A percentile compares a stretch with the other conserved stretches of the same genome.
Evolutionary conservation across 495 filamentous ascomycete genomes (phyloP).

Genomic region (Penicillium daleae): DNA sequence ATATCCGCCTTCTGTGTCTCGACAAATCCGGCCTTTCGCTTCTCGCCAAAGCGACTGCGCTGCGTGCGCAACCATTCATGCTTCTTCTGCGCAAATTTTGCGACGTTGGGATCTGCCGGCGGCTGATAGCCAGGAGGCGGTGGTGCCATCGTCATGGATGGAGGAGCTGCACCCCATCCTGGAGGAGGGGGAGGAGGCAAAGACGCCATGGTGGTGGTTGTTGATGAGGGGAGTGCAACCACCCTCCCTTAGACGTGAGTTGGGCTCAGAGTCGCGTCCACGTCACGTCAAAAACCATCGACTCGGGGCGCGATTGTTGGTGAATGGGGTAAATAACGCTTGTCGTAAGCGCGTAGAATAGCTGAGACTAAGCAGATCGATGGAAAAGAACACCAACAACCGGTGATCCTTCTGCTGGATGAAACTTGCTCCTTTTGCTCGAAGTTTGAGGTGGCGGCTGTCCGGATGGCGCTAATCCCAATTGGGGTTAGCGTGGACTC

Average conservation of each 20-base stretch:
- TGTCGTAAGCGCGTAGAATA: conserved; percentile 7
- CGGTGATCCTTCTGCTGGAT: conserved; percentile 56
- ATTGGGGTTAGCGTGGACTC: conserved; percentile 45
- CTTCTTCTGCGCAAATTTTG: conserved; percentile 98
- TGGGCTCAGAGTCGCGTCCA: conserved; percentile 44
- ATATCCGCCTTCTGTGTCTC: conserved; percentile 99
- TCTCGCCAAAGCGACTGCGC: conserved; percentile 93
- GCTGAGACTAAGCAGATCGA: conserved; percentile 33
- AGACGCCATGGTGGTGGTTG: conserved; percentile 69
- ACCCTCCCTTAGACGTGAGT: conserved; percentile 39
- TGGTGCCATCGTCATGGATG: conserved; percentile 74
- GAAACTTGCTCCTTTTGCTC: conserved; percentile 38
- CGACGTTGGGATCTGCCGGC: conserved; percentile 80
- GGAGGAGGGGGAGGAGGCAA: conserved; percentile 77
- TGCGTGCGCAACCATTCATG: conserved; percentile 96
- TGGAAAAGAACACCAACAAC: conserved; percentile 56
- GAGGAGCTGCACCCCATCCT: conserved; percentile 73
- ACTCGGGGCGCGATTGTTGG: conserved; percentile 15
- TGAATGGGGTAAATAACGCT: not conserved
- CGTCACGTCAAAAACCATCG: conserved; percentile 41
- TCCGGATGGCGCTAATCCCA: conserved; percentile 29
- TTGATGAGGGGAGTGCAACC: conserved; percentile 32
- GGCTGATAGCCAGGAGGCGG: conserved; percentile 90
- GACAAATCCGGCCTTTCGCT: conserved; percentile 92
- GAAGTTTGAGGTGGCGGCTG: conserved; percentile 49